Evolutionary conservation across 257 asterid species (phyloP).

Genomic region (Petunia axillaris): DNA sequence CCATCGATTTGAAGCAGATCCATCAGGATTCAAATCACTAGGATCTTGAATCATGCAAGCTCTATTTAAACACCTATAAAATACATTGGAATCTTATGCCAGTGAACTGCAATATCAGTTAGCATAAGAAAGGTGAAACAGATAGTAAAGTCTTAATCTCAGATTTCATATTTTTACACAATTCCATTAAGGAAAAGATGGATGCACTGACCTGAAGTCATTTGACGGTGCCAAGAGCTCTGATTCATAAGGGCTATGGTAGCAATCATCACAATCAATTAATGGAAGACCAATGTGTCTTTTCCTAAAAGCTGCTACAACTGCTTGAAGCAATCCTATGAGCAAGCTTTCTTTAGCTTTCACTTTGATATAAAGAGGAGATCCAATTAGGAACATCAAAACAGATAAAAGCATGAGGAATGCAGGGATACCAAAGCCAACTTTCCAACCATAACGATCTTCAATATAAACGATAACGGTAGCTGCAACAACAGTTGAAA

Average conservation of each 20-base stretch:
- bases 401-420: conserved; percentile 30
- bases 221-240: background rate
- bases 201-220: conserved; percentile 28
- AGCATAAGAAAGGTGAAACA: background rate
- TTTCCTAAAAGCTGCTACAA: conserved; percentile 33
- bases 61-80: conserved; percentile 29
- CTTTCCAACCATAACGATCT: conserved; percentile 31
- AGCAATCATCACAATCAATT: background rate
- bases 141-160: background rate
- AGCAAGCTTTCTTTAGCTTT: conserved; percentile 27
- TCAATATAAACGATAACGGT: conserved; percentile 34
- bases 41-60: conserved; percentile 36
- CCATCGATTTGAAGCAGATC: conserved; percentile 31
- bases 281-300: conserved; percentile 15
- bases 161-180: background rate
- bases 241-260: conserved; percentile 22
- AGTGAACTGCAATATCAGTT: background rate
- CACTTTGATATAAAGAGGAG: conserved; percentile 30
- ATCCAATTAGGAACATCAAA: conserved; percentile 19
- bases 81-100: no score
- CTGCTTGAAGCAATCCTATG: conserved; percentile 32
- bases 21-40: conserved; percentile 30
- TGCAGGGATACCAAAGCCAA: conserved; percentile 34
- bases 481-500: conserved; percentile 16
- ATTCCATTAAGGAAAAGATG: background rate